phyloP scores from a whole-genome alignment of 2,329 filamentous ascomycete species.

The Colletotrichum lentis region DNA sequence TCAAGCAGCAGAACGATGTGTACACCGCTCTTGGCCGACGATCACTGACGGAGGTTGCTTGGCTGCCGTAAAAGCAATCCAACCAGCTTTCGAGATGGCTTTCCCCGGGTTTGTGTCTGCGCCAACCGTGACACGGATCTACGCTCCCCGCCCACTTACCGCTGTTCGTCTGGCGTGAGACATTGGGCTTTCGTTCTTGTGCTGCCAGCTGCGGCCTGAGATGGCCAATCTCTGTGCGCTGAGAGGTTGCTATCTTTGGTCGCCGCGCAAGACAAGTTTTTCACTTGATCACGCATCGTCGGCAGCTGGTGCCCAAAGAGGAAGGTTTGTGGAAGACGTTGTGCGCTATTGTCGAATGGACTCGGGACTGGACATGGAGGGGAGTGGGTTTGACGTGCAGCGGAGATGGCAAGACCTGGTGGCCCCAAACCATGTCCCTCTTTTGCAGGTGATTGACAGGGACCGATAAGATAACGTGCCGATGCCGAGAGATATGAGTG shows the following conservation, averaged over 20 bases:
- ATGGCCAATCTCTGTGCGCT: not conserved
- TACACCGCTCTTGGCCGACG: constrained; percentile 28
- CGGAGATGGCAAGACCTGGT: constrained; percentile 24
- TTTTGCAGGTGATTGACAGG: constrained; percentile 30
- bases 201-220: constrained; percentile 11
- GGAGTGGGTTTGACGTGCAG: constrained; percentile 29
- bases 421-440: not conserved
- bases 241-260: constrained; percentile 8
- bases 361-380: constrained; percentile 7
- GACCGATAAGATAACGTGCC: constrained; percentile 38
- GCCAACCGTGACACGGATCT: constrained; percentile 2
- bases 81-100: constrained; percentile 14
- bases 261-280: not conserved
- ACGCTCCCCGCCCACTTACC: constrained; percentile 23
- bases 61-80: constrained; percentile 13
- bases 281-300: constrained; percentile 25
- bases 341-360: constrained; percentile 19
- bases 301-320: constrained; percentile 32
- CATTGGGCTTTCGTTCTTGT: constrained; percentile 11
- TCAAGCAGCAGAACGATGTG: not conserved
- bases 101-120: not conserved
- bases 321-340: constrained; percentile 29
- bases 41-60: constrained; percentile 27
- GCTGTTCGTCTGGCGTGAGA: constrained; percentile 30
- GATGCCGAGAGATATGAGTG: constrained; percentile 31